Evolutionary conservation across 2,329 filamentous ascomycete genomes (phyloP), one percentile per base, ranked within the genome.

Genomic region (Fusarium azukiicola): DNA sequence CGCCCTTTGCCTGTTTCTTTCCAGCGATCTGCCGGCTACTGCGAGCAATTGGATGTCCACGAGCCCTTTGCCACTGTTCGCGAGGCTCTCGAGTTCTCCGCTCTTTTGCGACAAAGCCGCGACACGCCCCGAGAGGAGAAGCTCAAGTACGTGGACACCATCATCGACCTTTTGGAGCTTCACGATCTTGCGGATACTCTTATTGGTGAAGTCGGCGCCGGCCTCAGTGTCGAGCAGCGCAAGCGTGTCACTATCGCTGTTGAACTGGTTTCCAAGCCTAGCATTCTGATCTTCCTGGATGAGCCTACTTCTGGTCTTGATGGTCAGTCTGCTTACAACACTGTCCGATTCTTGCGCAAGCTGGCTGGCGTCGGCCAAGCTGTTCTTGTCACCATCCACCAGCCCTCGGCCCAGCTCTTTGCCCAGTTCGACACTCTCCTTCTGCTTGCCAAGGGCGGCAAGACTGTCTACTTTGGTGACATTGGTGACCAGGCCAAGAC

Each of bases 41-140:
- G 95, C 74, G 95, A 97, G 84, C 96, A 98, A 84, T 94, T 97
- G 76, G 96, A 98, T 87, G 90, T 97, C 2, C 96, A 97, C 83
- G 91, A 96, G 72, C 89, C 93, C 3, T 96, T 92, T 0, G 91
- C 94, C 2, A 97, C 96, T 0, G 96, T 97, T 7, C 92, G 96
- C 21, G 96, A 97, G 85, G 95, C 96, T 2, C 89, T 97, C 8
- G 91, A 93, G 72, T 97, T 97, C 84, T 95, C 93, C 67, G 96
- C 96, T 6, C 86, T 96, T 3, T 91, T 97, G 14, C 93, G 96
- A 69, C 96, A 97, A 84, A 93, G 93, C 38, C 92, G 92, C 14
- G 90, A 94, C 36, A 91, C 93, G 3, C 88, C 94, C 1, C 90
- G 91, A 2, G 87, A 92, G 70, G 95, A 97, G 82, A 97, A 97